phyloP scores from a whole-genome alignment of 768 basidiomycete species.

The Xerocomus spinulosus region DNA sequence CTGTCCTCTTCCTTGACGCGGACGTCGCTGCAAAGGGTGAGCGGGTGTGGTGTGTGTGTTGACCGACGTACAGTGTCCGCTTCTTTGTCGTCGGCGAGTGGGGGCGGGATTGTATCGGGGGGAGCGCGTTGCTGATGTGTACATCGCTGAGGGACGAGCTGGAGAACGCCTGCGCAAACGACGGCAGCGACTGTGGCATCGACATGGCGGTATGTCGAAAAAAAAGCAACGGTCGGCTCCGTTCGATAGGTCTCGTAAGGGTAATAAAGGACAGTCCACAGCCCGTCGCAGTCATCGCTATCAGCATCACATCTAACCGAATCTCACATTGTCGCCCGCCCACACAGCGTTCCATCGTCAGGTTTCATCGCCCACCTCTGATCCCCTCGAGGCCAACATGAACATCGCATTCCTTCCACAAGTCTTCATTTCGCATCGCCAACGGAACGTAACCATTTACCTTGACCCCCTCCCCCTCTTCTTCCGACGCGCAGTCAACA shows the following conservation, averaged over 20 bases:
- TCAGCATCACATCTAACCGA: not conserved
- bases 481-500: conserved; percentile 59
- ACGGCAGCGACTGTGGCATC: conserved; percentile 62
- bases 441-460: too few species aligned
- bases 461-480: too few species aligned
- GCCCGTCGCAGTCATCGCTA: not conserved
- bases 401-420: too few species aligned
- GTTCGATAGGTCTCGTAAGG: not conserved
- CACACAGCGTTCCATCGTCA: too few species aligned
- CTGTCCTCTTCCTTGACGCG: conserved; percentile 65
- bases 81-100: conserved; percentile 33
- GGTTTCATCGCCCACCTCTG: too few species aligned
- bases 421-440: too few species aligned
- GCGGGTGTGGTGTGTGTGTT: too few species aligned
- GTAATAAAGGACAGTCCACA: not conserved
- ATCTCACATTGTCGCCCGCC: not conserved
- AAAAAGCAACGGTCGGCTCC: too few species aligned
- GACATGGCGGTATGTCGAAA: conserved; percentile 36
- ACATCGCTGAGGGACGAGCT: conserved; percentile 48
- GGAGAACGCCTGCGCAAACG: conserved; percentile 75
- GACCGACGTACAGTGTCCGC: too few species aligned
- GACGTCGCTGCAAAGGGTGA: conserved; percentile 32
- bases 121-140: conserved; percentile 52
- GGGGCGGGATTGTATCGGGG: conserved; percentile 54
- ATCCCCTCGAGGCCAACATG: too few species aligned